Conservation (phyloP, 306 rosid species). For the Rosa chinensis region DNA sequence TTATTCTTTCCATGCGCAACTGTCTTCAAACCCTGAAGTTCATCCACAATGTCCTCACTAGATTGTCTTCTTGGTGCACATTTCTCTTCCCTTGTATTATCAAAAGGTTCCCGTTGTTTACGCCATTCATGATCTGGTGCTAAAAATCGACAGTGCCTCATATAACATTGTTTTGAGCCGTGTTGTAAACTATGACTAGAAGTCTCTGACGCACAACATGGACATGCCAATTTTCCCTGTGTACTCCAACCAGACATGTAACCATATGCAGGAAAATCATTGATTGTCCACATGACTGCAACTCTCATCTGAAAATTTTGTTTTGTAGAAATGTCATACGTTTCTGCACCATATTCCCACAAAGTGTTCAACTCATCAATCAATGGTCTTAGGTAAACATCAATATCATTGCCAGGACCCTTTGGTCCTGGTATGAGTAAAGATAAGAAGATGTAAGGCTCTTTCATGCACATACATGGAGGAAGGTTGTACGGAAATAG, state of each 20-base stretch:
- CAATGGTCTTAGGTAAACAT: not conserved
- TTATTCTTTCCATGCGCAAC: not conserved
- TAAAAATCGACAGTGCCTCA: not conserved
- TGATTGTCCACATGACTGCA: too few relatives aligned
- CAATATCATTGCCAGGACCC: not conserved
- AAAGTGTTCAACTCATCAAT: not conserved
- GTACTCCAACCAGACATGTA: too few relatives aligned
- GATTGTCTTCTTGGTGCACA: not conserved
- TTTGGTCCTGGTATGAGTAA: not conserved
- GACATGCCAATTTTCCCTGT: not conserved
- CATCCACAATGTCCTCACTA: not conserved
- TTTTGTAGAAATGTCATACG: too few relatives aligned
- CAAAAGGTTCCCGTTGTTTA: not conserved
- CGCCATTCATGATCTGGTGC: not conserved
- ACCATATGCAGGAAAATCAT: too few relatives aligned
- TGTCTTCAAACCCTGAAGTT: too few relatives aligned
- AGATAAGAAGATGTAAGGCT: not conserved
- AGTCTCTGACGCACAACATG: not conserved
- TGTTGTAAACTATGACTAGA: not conserved
- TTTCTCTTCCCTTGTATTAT: not conserved
- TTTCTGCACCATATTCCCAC: not conserved
- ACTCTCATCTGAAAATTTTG: too few relatives aligned
- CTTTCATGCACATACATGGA: not conserved
- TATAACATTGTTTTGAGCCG: not conserved
- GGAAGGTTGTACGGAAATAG: not conserved